Evolutionary conservation across 1,284 basidiomycete genomes (phyloP).

Genomic region (Cryptococcus hybrid): DNA sequence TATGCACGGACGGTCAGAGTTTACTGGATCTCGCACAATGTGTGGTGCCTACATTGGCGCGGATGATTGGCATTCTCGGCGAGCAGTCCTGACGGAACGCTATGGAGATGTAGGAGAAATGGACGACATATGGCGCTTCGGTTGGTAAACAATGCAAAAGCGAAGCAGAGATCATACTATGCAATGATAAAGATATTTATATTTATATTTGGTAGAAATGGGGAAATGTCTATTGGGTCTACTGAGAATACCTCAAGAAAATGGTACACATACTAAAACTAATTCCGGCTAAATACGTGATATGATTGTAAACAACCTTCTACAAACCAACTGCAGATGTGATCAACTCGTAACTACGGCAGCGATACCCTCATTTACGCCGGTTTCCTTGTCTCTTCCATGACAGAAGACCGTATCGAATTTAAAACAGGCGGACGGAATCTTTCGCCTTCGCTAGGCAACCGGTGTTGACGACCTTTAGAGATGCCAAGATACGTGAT

Average conservation of each 20-base stretch:
- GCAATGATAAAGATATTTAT: no score
- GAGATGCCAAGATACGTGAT: not conserved
- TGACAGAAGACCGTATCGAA: not conserved
- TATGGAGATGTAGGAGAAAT: constrained; percentile 1
- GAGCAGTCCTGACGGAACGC: constrained; percentile 58
- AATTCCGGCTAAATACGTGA: no score
- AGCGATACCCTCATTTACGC: no score
- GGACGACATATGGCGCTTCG: constrained; percentile 21
- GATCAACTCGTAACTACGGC: no score
- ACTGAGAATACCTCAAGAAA: no score
- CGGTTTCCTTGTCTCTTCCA: not conserved
- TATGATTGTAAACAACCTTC: no score
- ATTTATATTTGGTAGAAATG: no score
- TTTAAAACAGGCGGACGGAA: not conserved
- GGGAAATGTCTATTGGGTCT: no score
- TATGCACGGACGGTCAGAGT: constrained; percentile 86
- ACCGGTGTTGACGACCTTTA: constrained; percentile 6
- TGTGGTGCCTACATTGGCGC: constrained; percentile 92
- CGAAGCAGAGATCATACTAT: no score
- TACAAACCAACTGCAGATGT: no score
- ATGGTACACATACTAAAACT: no score
- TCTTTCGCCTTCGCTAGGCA: constrained; percentile 10
- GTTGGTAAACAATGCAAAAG: constrained; percentile 15
- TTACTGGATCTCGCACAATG: constrained; percentile 83
- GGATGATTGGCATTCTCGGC: constrained; percentile 82